Base-by-base conservation (phyloP, 1,284 basidiomycete genomes). In the Leccinum angustisporum region DNA sequence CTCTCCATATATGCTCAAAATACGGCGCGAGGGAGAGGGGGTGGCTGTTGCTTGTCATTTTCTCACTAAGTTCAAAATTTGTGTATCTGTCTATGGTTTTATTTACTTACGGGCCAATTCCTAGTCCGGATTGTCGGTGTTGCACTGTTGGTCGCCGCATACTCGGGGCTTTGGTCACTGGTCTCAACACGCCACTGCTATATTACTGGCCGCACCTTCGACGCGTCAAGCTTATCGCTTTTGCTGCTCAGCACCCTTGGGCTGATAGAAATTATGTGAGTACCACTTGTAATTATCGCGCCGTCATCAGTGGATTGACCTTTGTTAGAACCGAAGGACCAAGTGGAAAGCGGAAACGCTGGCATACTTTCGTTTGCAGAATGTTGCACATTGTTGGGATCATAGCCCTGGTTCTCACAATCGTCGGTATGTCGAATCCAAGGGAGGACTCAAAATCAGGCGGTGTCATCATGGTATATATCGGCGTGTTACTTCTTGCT, bases 181-280 rank as follows among this genome's bases (percentile, higher is more conserved):
- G n/a, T n/a, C n/a, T n/a, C n/a, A n/a, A n/a, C n/a, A n/a, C n/a
- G n/a, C n/a, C n/a, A n/a, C n/a, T n/a, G n/a, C n/a, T n/a, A n/a
- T n/a, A n/a, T n/a, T n/a, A n/a, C n/a, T n/a, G n/a, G n/a, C n/a
- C n/a, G n/a, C n/a, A n/a, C n/a, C n/a, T n/a, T n/a, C 18, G 83
- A 87, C 65, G 75, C 79, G n/a, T 78, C 81, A 38, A 86, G 83
- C 16, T 66, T 88, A 3, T 80, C 81, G 1, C 76, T 82, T 0
- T 72, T 90, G 16, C 69, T 88, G 57, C 68, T 86, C 43, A 79
- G 84, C 4, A 81, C 84, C 0, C 68, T 88, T 31, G 86, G 86
- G 6, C 83, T 89, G 66, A 68, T 88, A 56, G 80, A 82, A 57
- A 82, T 83, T 64, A 80, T 83, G 87, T 88, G 76, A 66, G 86